Evolutionary conservation across 176 grass and related monocot species (phyloP), one percentile per base, ranked within the genome.

Genomic region (Oryza meyeriana): DNA sequence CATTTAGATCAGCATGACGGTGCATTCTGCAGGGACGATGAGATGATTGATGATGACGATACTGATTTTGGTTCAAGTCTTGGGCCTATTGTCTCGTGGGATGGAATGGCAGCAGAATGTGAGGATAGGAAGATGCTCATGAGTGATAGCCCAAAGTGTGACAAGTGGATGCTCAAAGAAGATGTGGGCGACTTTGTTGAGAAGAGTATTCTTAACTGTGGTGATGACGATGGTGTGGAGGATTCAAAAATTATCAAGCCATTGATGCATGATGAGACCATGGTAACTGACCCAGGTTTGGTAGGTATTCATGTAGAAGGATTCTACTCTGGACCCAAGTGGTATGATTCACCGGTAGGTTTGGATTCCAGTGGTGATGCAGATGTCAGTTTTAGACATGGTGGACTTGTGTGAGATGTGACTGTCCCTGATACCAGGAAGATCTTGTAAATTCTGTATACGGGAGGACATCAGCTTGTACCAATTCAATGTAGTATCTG

Each of bases 131-230:
- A 94, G 82, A 88, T 94, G 85, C 81, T 90, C 76, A 87, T 94
- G 86, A 86, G 76, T 67, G 92, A 90, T 76, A 92, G 88, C 75
- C 85, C 91, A 84, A 92, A 94, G 74, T 87, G 92, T 84, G 84
- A 94, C 73, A 98, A 98, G 62, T 98, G 95, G 95, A 92, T 92
- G 76, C 85, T 99, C 74, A 99, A 99, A 83, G 93, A 96, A 83
- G 85, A 88, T 72, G 87, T 91, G 48, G 69, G 85, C 70, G 93
- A 96, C 50, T 95, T 95, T 65, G 92, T 95, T 86, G 94, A 88
- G 67, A 97, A 97, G 78, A 89, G 90, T 64, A 98, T 98, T 79
- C 95, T 94, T 42, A 90, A 90, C 61, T 98, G 92, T 86, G 90
- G 88, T 48, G 95, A 93, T 29, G 95, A 89, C 58, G 90, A 94